A percentile compares a stretch with the other conserved stretches of the same genome.
These are phyloP conservation scores for Sugiyamaella pinicola DNA, from an alignment of 1,139 yeast genomes.

Conservation along the genomic window DNA sequence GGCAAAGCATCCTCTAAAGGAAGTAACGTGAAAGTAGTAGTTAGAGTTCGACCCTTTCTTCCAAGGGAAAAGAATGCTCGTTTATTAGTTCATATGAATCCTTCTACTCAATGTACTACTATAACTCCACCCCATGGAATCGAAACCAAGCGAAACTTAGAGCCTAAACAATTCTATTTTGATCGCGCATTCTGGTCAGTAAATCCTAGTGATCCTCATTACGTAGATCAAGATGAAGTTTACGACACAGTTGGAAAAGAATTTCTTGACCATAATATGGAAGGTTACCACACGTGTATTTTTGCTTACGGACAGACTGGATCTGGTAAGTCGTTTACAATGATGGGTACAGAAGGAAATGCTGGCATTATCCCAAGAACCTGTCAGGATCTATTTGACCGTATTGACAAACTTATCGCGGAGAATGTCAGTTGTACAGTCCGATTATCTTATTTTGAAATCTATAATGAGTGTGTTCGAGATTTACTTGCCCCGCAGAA, in stretches of 20 bases:
- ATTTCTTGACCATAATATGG: constrained; percentile 61
- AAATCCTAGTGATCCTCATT: constrained; percentile 43
- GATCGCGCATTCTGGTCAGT: constrained; percentile 66
- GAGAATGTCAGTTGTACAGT: constrained; percentile 56
- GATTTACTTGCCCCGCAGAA: constrained; percentile 49
- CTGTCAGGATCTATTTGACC: constrained; percentile 55
- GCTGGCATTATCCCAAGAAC: constrained; percentile 58
- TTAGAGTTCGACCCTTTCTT: constrained; percentile 44
- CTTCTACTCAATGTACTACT: constrained; percentile 26
- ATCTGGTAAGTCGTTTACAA: constrained; percentile 70
- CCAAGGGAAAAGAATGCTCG: constrained; percentile 36
- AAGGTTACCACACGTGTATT: constrained; percentile 73
- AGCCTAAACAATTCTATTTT: constrained; percentile 49
- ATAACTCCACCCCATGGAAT: constrained; percentile 5
- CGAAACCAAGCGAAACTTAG: constrained; percentile 30
- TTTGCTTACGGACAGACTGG: constrained; percentile 81
- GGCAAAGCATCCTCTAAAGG: not conserved
- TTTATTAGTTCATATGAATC: constrained; percentile 37
- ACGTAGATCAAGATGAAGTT: constrained; percentile 53
- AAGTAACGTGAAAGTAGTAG: constrained; percentile 46
- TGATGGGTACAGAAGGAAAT: constrained; percentile 60
- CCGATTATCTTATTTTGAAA: constrained; percentile 64
- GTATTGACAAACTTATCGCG: constrained; percentile 45
- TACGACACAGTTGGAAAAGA: constrained; percentile 59
- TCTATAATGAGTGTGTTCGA: constrained; percentile 70